Conservation (phyloP, 805 yeast species). For the Candida manassasensis region DNA sequence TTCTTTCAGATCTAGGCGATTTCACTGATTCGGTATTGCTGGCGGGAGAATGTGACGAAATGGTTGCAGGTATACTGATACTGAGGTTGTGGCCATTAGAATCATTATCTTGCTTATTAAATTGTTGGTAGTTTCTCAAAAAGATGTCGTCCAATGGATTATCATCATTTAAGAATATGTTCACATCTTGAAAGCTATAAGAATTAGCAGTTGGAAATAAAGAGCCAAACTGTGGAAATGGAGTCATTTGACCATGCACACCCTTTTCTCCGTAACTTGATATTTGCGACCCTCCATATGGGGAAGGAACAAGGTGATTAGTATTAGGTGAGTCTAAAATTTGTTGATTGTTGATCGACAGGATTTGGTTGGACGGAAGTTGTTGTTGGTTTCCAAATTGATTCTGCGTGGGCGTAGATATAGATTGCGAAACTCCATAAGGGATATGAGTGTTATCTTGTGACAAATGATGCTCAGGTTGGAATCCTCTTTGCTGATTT, state of each 20-base stretch:
- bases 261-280: background rate
- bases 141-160: slow-evolving; percentile 39
- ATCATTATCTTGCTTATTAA: background rate
- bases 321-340: background rate
- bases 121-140: slow-evolving; percentile 8
- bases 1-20: slow-evolving; percentile 8
- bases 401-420: too few relatives aligned
- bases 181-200: slow-evolving; percentile 32
- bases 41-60: slow-evolving; percentile 29
- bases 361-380: too few relatives aligned
- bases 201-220: slow-evolving; percentile 6
- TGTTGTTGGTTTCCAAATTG: too few relatives aligned
- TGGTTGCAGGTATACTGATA: slow-evolving; percentile 1
- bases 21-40: slow-evolving; percentile 20
- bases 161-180: slow-evolving; percentile 30
- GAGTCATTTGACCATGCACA: slow-evolving; percentile 2
- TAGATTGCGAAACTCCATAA: too few relatives aligned
- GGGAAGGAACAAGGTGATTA: slow-evolving; percentile 8
- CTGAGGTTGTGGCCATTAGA: background rate
- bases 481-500: too few relatives aligned
- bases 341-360: background rate
- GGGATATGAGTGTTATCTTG: too few relatives aligned
- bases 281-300: slow-evolving; percentile 11
- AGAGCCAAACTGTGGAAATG: slow-evolving; percentile 1
- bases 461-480: too few relatives aligned